Conservation (phyloP, 2,329 filamentous ascomycete genomes). For the Sporothrix globosa region DNA sequence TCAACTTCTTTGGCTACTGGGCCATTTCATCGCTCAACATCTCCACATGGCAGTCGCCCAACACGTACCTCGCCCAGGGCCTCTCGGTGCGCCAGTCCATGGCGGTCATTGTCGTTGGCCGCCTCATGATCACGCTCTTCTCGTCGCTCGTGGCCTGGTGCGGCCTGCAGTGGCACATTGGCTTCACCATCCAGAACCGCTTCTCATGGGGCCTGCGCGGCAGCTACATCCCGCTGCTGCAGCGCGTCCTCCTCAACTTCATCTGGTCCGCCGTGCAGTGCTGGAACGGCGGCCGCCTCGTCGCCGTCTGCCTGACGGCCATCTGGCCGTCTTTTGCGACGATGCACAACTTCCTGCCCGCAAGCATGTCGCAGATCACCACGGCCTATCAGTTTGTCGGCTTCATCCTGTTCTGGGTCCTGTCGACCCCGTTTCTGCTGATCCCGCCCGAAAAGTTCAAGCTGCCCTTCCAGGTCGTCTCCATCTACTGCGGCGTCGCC, state of each 20-base stretch:
- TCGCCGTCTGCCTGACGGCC: conserved; percentile 44
- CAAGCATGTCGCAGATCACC: conserved; percentile 37
- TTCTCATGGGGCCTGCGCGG: conserved; percentile 55
- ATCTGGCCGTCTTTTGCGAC: conserved; percentile 40
- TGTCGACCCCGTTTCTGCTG: conserved; percentile 48
- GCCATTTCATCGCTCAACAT: conserved; percentile 34
- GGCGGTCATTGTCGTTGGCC: conserved; percentile 51
- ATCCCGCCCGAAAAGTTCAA: conserved; percentile 49
- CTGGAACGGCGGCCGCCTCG: conserved; percentile 46
- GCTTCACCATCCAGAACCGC: conserved; percentile 55
- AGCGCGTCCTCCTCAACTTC: conserved; percentile 54
- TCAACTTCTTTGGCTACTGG: conserved; percentile 34
- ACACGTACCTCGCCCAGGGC: conserved; percentile 39
- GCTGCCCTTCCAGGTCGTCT: conserved; percentile 40
- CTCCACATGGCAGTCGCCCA: conserved; percentile 33
- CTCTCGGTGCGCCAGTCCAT: conserved; percentile 54
- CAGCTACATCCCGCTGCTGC: conserved; percentile 53
- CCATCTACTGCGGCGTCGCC: conserved; percentile 41
- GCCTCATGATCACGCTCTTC: conserved; percentile 49
- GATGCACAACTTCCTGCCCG: conserved; percentile 39
- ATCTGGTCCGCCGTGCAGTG: conserved; percentile 55
- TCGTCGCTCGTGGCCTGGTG: conserved; percentile 52
- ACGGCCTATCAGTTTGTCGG: conserved; percentile 45
- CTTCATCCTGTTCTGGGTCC: conserved; percentile 40
- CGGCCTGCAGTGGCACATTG: conserved; percentile 55